Evolutionary conservation across 768 basidiomycete genomes (phyloP), one percentile per base, ranked within the genome.

Genomic region (Naganishia friedmannii): DNA sequence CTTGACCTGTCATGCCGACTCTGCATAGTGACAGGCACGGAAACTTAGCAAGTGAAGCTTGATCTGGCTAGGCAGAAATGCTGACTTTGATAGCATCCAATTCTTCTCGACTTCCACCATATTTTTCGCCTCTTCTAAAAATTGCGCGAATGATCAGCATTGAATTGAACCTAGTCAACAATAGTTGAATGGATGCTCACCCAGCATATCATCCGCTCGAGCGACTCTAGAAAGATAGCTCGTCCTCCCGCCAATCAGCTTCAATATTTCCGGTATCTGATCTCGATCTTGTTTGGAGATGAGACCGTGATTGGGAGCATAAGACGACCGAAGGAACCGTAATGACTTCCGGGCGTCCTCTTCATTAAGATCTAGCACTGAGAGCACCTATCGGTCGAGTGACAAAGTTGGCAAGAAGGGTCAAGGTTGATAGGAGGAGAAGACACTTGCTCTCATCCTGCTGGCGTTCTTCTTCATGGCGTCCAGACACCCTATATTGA

Each of bases 221-320:
- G 88, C 85, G 8, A 88, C 84, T 79, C 87, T 87, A 72, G 86
- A 87, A 42, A 96, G 81, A 80, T 88, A 90, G n/a, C 89, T 86
- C 15, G 92, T 84, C 51, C 93, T 83, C 0, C 93, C 92, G 4
- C 93, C 92, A 51, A 92, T 85, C 46, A 88, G 79, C 13, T 85
- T 82, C 15, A 91, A 82, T 0, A 86, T 86, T 71, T 87, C 56
- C 19, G 68, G 68, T 0, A 69, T 53, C n/a, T 70, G 69, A 48
- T 65, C 60, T 5, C 48, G 51, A 48, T 69, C 68, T 28, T 45
- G 29, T 31, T 28, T 46, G 13, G 45, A 7, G 23, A 58, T 45
- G 32, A 63, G 23, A 8, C 56, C 55, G 46, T 51, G 34, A 31
- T 66, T 53, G 77, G 53, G 21, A 81, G n/a, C 80, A 83, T 28